phyloP scores from a whole-genome alignment of 176 grass and related monocot species.

The Oryza officinalis region DNA sequence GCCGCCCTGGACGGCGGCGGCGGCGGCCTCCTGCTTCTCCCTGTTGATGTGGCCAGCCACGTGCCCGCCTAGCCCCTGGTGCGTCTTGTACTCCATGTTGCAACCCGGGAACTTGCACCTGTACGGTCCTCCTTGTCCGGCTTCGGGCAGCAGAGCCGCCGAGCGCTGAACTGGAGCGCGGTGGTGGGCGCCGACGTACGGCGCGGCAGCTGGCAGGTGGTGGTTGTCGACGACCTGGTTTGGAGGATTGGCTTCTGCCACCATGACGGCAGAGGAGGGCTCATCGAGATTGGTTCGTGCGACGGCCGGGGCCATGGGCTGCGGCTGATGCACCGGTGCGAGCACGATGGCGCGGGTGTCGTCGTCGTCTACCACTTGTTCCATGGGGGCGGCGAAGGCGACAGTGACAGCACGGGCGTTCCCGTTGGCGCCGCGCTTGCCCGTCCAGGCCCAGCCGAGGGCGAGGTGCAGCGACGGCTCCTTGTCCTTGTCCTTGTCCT shows the following conservation, averaged over 20 bases:
- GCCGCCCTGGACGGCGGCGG: background rate
- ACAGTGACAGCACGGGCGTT: background rate
- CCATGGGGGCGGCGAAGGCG: background rate
- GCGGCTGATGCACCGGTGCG: background rate
- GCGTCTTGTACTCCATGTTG: constrained; percentile 1
- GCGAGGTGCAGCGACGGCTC: background rate
- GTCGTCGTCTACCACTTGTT: background rate
- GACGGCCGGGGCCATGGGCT: background rate
- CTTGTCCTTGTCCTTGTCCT: background rate
- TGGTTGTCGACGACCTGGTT: background rate
- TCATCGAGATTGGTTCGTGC: background rate
- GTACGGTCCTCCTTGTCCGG: background rate
- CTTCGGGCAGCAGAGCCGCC: too few species aligned
- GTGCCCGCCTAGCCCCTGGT: constrained; percentile 50
- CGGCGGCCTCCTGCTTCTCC: background rate
- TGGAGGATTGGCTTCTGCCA: background rate
- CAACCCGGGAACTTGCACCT: constrained; percentile 17
- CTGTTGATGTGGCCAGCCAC: constrained; percentile 41
- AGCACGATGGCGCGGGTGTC: background rate
- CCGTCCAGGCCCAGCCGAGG: constrained; percentile 16
- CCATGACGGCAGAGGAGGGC: background rate
- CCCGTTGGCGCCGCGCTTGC: constrained; percentile 24
- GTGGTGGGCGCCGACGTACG: background rate
- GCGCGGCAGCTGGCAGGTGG: background rate
- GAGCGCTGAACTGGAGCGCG: background rate